Percentiles rank a stretch among this genome's conserved stretches.
phyloP scores from a whole-genome alignment of 371 early-diverging fungal genomes.

The Mucor saturninus region DNA sequence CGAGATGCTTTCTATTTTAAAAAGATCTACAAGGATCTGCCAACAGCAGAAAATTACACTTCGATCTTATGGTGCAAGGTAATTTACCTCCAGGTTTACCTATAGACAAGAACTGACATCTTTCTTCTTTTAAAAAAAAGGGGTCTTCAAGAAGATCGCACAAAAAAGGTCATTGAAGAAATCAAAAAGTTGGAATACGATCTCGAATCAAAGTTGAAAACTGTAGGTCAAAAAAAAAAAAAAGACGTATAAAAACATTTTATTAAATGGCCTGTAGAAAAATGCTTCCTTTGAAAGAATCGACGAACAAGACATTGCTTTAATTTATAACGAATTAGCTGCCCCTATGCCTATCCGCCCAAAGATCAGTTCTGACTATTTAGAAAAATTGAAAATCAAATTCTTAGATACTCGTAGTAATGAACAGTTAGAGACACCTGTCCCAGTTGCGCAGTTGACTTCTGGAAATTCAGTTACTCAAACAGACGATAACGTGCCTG shows the following conservation, averaged over 20 bases:
- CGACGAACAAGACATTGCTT: slow-evolving; percentile 32
- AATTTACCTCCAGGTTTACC: neutral
- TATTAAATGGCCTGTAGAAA: slow-evolving; percentile 9
- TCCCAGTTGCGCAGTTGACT: neutral
- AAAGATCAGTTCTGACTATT: slow-evolving; percentile 53
- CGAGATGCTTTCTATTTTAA: neutral
- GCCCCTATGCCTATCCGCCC: slow-evolving; percentile 32
- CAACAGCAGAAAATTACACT: neutral
- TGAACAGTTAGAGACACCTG: slow-evolving; percentile 2
- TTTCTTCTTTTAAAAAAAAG: neutral
- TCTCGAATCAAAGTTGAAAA: slow-evolving; percentile 27
- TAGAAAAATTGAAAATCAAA: slow-evolving; percentile 46
- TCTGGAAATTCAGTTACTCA: neutral
- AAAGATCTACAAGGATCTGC: neutral
- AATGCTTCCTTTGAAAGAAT: slow-evolving; percentile 21
- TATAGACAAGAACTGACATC: neutral
- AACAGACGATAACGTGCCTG: neutral
- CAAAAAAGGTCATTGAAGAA: slow-evolving; percentile 36
- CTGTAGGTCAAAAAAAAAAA: slow-evolving; percentile 14
- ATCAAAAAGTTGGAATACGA: slow-evolving; percentile 39
- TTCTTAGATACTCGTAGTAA: slow-evolving; percentile 48
- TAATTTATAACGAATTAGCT: slow-evolving; percentile 39
- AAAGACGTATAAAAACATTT: neutral
- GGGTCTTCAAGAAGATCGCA: slow-evolving; percentile 32
- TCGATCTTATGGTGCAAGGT: slow-evolving; percentile 20